phyloP scores from a whole-genome alignment of 208 protist species.

The Trypanosoma cruzi region DNA sequence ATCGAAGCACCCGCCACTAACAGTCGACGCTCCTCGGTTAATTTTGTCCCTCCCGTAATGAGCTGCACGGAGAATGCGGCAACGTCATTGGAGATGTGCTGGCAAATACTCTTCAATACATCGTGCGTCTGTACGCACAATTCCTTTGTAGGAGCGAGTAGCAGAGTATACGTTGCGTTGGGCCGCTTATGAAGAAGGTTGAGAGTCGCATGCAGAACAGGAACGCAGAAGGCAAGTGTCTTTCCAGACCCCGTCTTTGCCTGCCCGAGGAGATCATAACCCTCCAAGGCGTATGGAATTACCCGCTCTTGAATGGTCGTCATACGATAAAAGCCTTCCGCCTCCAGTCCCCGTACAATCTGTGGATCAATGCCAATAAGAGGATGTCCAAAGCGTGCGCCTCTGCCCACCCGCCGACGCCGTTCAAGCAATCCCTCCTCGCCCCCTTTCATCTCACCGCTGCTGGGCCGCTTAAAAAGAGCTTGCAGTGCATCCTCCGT shows the following conservation, averaged over 20 bases:
- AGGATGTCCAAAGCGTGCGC: conserved; percentile 73
- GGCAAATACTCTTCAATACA: conserved; percentile 82
- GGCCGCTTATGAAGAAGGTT: conserved; percentile 51
- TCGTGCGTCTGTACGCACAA: conserved; percentile 93
- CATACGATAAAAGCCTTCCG: conserved; percentile 80
- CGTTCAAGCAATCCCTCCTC: conserved; percentile 24
- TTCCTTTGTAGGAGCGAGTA: conserved; percentile 93
- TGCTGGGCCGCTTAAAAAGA: neutral
- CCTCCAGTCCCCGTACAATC: conserved; percentile 55
- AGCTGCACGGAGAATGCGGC: conserved; percentile 74
- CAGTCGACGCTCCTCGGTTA: conserved; percentile 69
- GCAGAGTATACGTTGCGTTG: conserved; percentile 59
- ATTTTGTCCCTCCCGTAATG: conserved; percentile 91
- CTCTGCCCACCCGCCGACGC: conserved; percentile 33
- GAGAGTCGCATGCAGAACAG: conserved; percentile 92
- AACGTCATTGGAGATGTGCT: conserved; percentile 46
- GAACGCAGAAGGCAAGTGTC: conserved; percentile 94
- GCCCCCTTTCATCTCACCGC: conserved; percentile 15
- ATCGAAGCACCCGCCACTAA: conserved; percentile 67
- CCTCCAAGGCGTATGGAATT: conserved; percentile 92
- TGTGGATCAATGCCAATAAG: conserved; percentile 63
- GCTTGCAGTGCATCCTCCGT: conserved; percentile 12
- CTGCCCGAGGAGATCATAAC: conserved; percentile 91
- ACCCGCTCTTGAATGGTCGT: conserved; percentile 95
- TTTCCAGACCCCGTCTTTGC: no score